Conservation (phyloP, 768 basidiomycete genomes). For the Boletus pseudo-olivaceus region DNA sequence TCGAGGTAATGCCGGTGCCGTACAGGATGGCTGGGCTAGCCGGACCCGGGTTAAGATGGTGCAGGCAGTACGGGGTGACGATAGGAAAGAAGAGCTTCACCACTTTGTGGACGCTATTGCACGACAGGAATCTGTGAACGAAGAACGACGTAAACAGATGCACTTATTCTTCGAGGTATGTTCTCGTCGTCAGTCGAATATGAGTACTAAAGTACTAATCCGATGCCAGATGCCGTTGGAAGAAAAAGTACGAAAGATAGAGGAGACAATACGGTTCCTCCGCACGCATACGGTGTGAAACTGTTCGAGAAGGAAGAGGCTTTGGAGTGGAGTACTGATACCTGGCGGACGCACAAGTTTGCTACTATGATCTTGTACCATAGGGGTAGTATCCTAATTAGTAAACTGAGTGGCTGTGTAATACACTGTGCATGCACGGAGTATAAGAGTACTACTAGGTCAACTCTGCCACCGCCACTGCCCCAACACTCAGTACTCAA, state of each 20-base stretch:
- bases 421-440: slow-evolving; percentile 14
- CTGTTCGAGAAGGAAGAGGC: not conserved
- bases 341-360: not conserved
- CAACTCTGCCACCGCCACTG: not conserved
- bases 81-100: slow-evolving; percentile 16
- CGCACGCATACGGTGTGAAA: slow-evolving; percentile 15
- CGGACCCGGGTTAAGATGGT: not conserved
- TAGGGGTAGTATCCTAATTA: not conserved
- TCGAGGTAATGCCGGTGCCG: not conserved
- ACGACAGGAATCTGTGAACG: slow-evolving; percentile 35
- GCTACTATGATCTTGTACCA: not conserved
- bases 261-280: slow-evolving; percentile 44
- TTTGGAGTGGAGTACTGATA: not conserved
- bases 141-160: slow-evolving; percentile 43
- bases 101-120: slow-evolving; percentile 49
- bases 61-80: not conserved
- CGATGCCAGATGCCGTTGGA: slow-evolving; percentile 50
- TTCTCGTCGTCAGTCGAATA: not conserved
- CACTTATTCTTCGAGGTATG: slow-evolving; percentile 50
- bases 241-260: slow-evolving; percentile 50
- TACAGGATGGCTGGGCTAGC: slow-evolving; percentile 2
- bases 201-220: not conserved
- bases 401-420: slow-evolving; percentile 5
- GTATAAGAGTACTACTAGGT: not conserved
- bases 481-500: not conserved